Evolutionary conservation across 176 grass and related monocot species (phyloP).

Genomic region (Lolium multiflorum): DNA sequence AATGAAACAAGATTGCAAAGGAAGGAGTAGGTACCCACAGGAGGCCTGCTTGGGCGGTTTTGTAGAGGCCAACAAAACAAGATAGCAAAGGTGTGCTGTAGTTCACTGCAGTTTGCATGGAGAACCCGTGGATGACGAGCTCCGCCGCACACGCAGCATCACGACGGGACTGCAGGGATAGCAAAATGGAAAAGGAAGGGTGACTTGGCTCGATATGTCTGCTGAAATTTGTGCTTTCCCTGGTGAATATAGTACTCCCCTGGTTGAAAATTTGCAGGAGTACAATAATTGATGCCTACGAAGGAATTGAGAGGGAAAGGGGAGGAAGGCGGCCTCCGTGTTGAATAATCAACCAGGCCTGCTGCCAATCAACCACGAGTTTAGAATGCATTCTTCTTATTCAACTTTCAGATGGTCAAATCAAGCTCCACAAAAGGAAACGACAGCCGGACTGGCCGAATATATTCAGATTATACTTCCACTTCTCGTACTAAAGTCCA

Average conservation of each 20-base stretch:
- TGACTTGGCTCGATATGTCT: not conserved
- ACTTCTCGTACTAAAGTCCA: not conserved
- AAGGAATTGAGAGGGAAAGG: no score
- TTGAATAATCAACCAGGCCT: conserved; percentile 2
- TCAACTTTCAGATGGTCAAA: not conserved
- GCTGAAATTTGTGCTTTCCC: not conserved
- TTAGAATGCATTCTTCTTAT: not conserved
- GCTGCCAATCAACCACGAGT: not conserved
- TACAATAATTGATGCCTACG: no score
- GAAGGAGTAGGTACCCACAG: no score
- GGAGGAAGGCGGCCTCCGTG: not conserved
- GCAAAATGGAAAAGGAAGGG: not conserved
- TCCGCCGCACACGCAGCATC: not conserved
- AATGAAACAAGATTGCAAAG: not conserved
- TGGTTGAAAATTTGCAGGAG: no score
- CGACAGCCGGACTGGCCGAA: no score
- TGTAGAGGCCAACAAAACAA: no score
- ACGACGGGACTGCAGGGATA: not conserved
- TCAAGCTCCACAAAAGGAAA: no score
- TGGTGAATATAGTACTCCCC: not conserved
- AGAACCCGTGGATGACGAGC: not conserved
- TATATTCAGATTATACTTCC: no score
- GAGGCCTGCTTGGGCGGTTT: no score
- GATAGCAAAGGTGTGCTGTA: not conserved
- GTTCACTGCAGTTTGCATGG: not conserved